Base-by-base conservation (phyloP, 2,329 filamentous ascomycete species). In the Aspergillus fischeri region DNA sequence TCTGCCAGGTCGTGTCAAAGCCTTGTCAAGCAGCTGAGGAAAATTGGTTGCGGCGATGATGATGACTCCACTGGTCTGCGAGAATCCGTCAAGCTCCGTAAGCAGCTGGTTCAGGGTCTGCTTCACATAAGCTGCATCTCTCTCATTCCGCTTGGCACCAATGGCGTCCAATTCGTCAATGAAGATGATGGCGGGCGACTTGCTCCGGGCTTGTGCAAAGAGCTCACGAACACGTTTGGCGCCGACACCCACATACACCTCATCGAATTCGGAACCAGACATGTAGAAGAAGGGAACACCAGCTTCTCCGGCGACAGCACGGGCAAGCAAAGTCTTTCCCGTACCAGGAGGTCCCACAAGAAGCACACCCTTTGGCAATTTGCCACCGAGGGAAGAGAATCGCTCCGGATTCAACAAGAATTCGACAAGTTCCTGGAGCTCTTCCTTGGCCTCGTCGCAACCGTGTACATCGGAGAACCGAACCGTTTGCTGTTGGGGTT, bases 221-320 rank as follows among this genome's bases (percentile, higher is more conserved):
- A 96, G 83, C 61, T 97, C 94, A 58, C 94, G 91, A 51, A 99
- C 93, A 69, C 94, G 90, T 81, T 99, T 96, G 49, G 92, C 92
- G 70, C 92, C 92, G 54, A 99, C 94, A 71, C 94, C 94, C 38
- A 99, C 95, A 70, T 97, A 99, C 53, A 99, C 89, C 76, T 99
- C 94, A 70, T 99, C 94, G 71, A 99, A 99, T 74, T 99, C 94
- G 57, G 91, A 96, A 52, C 94, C 94, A 70, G 94, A 99, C 93
- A 99, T 97, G 83, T 97, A 99, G 82, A 97, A 99, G 82, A 99
- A 99, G 1, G 94, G 94, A 20, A 99, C 94, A 55, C 93, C 94
- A 54, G 94, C 92, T 78, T 99, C 94, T 53, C 94, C 94, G 50
- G 94, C 94, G 59, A 99, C 94, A 55, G 94, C 95, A 68, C 94